Conservation (phyloP, 805 yeast genomes). For the Cyberlindnera japonica region DNA sequence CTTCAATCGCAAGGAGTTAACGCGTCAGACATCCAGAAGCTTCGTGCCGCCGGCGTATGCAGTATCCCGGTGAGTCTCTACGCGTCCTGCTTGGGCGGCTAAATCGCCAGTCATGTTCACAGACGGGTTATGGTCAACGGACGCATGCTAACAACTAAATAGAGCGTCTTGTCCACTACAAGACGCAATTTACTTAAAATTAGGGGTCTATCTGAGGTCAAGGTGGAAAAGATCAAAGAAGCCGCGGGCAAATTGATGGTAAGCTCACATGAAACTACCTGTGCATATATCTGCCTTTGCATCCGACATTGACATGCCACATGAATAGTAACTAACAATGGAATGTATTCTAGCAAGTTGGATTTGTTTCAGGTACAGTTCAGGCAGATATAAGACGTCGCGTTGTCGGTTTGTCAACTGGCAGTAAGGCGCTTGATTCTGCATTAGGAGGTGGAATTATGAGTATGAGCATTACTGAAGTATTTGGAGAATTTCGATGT, state of each 20-base stretch:
- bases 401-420: slow-evolving; percentile 65
- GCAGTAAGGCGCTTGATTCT: slow-evolving; percentile 64
- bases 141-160: not conserved
- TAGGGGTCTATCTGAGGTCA: slow-evolving; percentile 71
- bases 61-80: slow-evolving; percentile 52
- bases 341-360: slow-evolving; percentile 41
- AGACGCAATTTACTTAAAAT: slow-evolving; percentile 61
- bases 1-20: slow-evolving; percentile 67
- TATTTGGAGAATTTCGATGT: slow-evolving; percentile 76
- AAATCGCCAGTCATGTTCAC: too few relatives aligned
- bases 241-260: slow-evolving; percentile 62
- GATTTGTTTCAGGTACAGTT: slow-evolving; percentile 70
- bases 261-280: too few relatives aligned
- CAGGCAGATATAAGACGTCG: slow-evolving; percentile 63
- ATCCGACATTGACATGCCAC: too few relatives aligned
- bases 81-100: not conserved
- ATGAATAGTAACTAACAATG: not conserved
- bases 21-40: slow-evolving; percentile 64
- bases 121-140: not conserved
- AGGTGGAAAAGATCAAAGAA: slow-evolving; percentile 71
- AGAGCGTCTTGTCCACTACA: slow-evolving; percentile 57
- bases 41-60: slow-evolving; percentile 63
- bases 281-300: too few relatives aligned
- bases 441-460: slow-evolving; percentile 72
- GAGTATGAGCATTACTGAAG: slow-evolving; percentile 76